Evolutionary conservation across 2,329 filamentous ascomycete species (phyloP), one percentile per base, ranked within the genome.

Genomic region (Neofusicoccum laricinum): DNA sequence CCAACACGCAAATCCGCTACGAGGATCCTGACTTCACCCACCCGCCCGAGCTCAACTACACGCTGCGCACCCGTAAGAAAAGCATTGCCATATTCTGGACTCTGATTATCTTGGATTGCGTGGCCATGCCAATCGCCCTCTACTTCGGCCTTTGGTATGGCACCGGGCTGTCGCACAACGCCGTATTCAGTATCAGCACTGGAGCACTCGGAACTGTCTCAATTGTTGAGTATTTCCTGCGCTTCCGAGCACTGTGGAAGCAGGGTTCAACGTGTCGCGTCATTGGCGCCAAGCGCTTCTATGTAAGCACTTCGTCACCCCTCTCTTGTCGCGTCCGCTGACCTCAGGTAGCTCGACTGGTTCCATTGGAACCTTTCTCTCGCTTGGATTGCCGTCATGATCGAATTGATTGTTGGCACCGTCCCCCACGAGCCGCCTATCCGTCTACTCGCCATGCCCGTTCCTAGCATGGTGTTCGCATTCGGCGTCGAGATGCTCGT

Each of bases 71-170:
- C 8, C 77, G 86, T 49, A 86, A 85, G 70, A 82, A 81, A 73
- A 78, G 81, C 38, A 86, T 88, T 66, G 76, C 80, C 41, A 75
- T 85, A 66, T 88, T 88, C 76, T 88, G 86, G 86, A 76, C 77
- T 0, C 71, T 88, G 45, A 85, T 88, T 64, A 71, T 88, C 21
- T 69, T 88, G 65, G 86, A 88, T 74, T 85, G 82, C 58, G 77
- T 86, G 65, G 81, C 78, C 64, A 84, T 86, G 74, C 86, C 86
- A 17, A 79, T 88, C 65, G 81, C 79, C 2, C 77, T 88, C 2
- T 88, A 88, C 75, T 88, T 85, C 77, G 79, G 82, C 55, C 77
- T 88, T 41, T 87, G 84, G 83, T 87, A 87, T 67, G 80, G 79
- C 67, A 83, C 84, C 10, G 75, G 78, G 66, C 71, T 88, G 36